phyloP scores from a whole-genome alignment of 192 early-diverging fungal species.

The Podila minutissima region DNA sequence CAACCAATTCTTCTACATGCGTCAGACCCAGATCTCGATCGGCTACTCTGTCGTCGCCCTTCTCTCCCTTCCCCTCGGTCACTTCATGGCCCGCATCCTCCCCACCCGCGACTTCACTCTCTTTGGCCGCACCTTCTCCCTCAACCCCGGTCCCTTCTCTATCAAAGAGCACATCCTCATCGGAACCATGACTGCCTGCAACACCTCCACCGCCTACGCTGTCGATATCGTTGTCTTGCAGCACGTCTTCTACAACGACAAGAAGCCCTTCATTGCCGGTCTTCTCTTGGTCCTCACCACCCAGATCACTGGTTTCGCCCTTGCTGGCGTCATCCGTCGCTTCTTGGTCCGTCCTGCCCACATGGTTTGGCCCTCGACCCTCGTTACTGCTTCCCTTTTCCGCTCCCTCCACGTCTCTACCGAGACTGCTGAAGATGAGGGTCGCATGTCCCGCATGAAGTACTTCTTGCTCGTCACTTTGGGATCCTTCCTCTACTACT shows the following conservation, averaged over 20 bases:
- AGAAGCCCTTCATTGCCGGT: constrained; percentile 57
- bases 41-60: constrained; percentile 57
- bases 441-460: constrained; percentile 55
- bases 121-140: constrained; percentile 52
- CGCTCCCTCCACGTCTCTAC: constrained; percentile 68
- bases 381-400: constrained; percentile 78
- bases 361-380: constrained; percentile 85
- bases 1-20: constrained; percentile 65
- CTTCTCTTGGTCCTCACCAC: constrained; percentile 60
- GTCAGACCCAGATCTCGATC: constrained; percentile 51
- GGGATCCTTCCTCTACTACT: constrained; percentile 60
- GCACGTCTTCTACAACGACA: constrained; percentile 56
- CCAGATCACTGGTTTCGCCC: constrained; percentile 61
- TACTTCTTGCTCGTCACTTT: constrained; percentile 63
- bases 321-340: constrained; percentile 78
- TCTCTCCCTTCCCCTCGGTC: constrained; percentile 57
- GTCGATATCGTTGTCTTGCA: constrained; percentile 60
- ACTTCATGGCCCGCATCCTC: constrained; percentile 51
- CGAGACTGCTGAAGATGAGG: not conserved
- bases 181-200: constrained; percentile 57
- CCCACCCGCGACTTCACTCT: constrained; percentile 50
- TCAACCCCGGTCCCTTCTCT: constrained; percentile 67
- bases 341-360: constrained; percentile 83
- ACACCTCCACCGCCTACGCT: constrained; percentile 55
- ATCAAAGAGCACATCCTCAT: constrained; percentile 71